phyloP scores from a whole-genome alignment of 495 filamentous ascomycete genomes.

The Tuber aestivum region DNA sequence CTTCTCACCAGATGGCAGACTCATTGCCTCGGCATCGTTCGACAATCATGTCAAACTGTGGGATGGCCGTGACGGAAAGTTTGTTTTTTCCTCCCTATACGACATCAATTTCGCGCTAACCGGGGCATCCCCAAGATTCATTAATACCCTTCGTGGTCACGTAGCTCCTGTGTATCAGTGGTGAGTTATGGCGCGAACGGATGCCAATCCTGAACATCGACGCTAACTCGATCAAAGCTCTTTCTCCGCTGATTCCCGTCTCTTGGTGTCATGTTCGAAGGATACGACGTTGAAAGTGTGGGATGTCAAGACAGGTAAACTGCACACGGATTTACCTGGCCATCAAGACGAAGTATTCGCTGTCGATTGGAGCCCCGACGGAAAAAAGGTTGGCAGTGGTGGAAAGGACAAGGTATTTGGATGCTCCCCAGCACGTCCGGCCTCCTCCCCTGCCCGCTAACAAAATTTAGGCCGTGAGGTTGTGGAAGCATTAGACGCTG shows the following conservation, averaged over 20 bases:
- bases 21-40: conserved; percentile 82
- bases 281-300: conserved; percentile 94
- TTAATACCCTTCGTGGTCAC: conserved; percentile 81
- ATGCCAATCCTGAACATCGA: not conserved
- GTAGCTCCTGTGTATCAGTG: conserved; percentile 90
- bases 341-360: conserved; percentile 94
- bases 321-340: conserved; percentile 76
- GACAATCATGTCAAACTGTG: conserved; percentile 92
- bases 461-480: conserved; percentile 35
- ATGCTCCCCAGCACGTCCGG: not conserved
- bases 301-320: conserved; percentile 77
- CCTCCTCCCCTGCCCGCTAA: not conserved
- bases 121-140: conserved; percentile 52
- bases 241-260: conserved; percentile 80
- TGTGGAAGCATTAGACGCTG: conserved; percentile 40
- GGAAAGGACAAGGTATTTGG: conserved; percentile 72
- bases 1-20: conserved; percentile 79
- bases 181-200: not conserved
- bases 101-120: not conserved
- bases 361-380: conserved; percentile 87
- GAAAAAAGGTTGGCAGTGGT: conserved; percentile 75
- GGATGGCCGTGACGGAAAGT: conserved; percentile 63
- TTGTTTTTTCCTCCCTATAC: not conserved
- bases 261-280: conserved; percentile 78
- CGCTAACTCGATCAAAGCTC: conserved; percentile 41